These are phyloP conservation scores for Ehretia macrophylla DNA, from an alignment of 257 asterid species.

Conservation along the genomic window DNA sequence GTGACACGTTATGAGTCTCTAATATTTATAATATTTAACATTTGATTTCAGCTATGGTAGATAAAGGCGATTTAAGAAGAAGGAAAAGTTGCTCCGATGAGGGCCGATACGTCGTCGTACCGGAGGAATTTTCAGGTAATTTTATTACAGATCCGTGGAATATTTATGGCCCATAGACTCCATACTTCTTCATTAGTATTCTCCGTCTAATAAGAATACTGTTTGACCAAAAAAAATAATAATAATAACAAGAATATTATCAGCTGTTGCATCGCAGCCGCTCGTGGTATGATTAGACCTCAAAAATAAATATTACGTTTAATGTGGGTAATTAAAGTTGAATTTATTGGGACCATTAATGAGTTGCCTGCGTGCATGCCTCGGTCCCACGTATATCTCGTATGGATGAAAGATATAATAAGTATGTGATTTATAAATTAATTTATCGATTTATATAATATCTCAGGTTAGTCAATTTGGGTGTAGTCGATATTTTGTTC, in stretches of 20 bases:
- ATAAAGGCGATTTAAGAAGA: constrained; percentile 32
- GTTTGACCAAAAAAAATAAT: no score
- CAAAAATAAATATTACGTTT: neutral
- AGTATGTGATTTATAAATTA: neutral
- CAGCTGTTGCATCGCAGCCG: no score
- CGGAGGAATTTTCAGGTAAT: constrained; percentile 76
- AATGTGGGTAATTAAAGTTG: neutral
- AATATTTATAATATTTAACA: neutral
- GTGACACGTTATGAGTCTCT: neutral
- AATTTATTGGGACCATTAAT: neutral
- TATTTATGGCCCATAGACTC: neutral
- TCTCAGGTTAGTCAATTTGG: no score
- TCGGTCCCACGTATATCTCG: neutral
- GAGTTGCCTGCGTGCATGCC: neutral
- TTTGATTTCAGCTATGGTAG: constrained; percentile 20
- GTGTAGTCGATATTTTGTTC: no score
- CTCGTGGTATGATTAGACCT: neutral
- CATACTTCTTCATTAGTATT: no score
- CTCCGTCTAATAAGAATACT: no score
- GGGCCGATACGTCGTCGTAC: constrained; percentile 63
- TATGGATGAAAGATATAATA: neutral
- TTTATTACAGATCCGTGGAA: neutral
- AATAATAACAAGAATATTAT: no score
- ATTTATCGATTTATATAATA: no score
- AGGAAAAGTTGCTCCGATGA: constrained; percentile 78